Percentiles rank a stretch among this genome's conserved stretches.
phyloP scores from a whole-genome alignment of 2,329 filamentous ascomycete genomes.

The Cladosporium sp. region DNA sequence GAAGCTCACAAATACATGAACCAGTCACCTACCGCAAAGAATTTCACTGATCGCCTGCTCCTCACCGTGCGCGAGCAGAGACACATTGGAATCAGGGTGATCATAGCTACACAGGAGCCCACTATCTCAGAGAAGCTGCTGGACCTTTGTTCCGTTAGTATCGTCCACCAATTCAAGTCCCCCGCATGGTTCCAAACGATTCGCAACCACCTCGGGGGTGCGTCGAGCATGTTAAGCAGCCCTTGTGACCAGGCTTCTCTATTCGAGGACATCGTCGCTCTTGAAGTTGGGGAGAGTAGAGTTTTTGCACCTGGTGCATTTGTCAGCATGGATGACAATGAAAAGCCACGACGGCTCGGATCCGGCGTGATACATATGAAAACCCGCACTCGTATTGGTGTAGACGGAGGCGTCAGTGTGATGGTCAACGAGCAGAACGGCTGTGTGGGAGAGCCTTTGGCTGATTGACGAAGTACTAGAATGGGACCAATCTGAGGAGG shows the following conservation, averaged over 20 bases:
- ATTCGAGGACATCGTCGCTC: slow-evolving; percentile 26
- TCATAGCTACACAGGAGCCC: slow-evolving; percentile 75
- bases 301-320: slow-evolving; percentile 30
- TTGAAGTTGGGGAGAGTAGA: slow-evolving; percentile 29
- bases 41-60: slow-evolving; percentile 31
- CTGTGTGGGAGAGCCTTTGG: too few relatives aligned
- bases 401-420: too few relatives aligned
- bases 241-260: slow-evolving; percentile 9
- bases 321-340: too few relatives aligned
- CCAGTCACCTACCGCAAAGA: slow-evolving; percentile 41
- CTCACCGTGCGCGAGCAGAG: slow-evolving; percentile 66
- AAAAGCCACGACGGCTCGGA: too few relatives aligned
- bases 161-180: slow-evolving; percentile 70
- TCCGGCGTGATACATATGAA: too few relatives aligned
- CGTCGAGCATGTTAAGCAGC: slow-evolving; percentile 14
- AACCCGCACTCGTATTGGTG: too few relatives aligned
- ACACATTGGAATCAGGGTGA: slow-evolving; percentile 60
- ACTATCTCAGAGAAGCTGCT: slow-evolving; percentile 64
- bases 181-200: slow-evolving; percentile 58
- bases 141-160: slow-evolving; percentile 66
- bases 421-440: too few relatives aligned
- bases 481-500: too few relatives aligned
- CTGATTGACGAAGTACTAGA: too few relatives aligned
- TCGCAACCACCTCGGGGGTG: slow-evolving; percentile 45
- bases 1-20: slow-evolving; percentile 77